Percentiles rank a stretch among this genome's conserved stretches.
These are phyloP conservation scores for Astragalus membranaceus DNA, from an alignment of 306 rosid genomes.

Conservation along the genomic window DNA sequence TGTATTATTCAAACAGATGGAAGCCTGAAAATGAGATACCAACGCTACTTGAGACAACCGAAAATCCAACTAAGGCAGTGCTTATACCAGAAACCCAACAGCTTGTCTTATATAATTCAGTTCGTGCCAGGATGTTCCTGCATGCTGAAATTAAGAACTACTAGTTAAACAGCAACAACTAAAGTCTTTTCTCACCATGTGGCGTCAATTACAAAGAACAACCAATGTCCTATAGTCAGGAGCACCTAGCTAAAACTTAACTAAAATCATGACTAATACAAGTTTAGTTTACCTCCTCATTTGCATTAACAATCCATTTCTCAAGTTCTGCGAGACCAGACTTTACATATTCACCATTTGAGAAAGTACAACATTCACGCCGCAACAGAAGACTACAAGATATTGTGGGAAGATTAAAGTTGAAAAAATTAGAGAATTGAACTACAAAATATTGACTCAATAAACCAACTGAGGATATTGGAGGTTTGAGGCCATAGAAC, in stretches of 20 bases:
- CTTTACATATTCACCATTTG: conserved; percentile 95
- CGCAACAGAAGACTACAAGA: conserved; percentile 72
- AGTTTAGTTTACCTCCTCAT: conserved; percentile 59
- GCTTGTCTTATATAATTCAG: conserved; percentile 95
- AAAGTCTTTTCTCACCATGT: background rate
- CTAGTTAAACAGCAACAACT: conserved; percentile 5
- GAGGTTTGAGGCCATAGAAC: background rate
- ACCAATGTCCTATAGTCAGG: background rate
- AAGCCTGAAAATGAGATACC: conserved; percentile 14
- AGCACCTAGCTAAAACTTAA: background rate
- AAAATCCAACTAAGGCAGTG: background rate
- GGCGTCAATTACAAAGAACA: background rate
- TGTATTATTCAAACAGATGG: conserved; percentile 28
- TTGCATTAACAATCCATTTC: conserved; percentile 83
- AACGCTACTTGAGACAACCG: background rate
- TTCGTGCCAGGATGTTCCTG: conserved; percentile 99
- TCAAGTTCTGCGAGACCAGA: conserved; percentile 97
- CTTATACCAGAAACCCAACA: conserved; percentile 90
- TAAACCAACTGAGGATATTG: background rate
- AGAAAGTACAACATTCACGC: conserved; percentile 97
- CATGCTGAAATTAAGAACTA: conserved; percentile 51
- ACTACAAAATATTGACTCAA: conserved; percentile 7
- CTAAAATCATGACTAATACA: background rate
- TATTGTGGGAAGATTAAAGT: background rate
- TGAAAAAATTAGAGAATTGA: background rate